Conservation (phyloP, 202 grass and related monocot genomes). For the Elaeis oleifera region DNA sequence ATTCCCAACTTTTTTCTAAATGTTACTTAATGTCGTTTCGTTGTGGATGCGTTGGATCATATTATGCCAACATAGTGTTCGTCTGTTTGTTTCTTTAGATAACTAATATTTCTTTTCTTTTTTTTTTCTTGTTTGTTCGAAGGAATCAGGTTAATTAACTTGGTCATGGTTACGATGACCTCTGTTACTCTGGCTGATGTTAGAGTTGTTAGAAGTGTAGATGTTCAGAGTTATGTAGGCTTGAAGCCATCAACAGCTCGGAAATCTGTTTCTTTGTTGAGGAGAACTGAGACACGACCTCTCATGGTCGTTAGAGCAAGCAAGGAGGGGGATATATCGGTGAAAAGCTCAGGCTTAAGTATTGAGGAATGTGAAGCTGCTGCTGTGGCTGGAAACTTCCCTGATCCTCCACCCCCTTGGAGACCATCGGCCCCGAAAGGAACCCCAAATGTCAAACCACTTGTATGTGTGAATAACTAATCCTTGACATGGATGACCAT, state of each 20-base stretch:
- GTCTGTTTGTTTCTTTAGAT: too few species aligned
- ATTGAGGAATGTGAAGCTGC: slow-evolving; percentile 93
- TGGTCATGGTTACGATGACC: slow-evolving; percentile 53
- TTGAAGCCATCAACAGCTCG: slow-evolving; percentile 14
- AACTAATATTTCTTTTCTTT: too few species aligned
- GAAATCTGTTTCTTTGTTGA: background rate
- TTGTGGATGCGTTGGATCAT: too few species aligned
- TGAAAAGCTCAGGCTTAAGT: slow-evolving; percentile 55
- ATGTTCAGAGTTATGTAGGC: slow-evolving; percentile 14
- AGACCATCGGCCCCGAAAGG: slow-evolving; percentile 58
- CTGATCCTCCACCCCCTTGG: slow-evolving; percentile 38
- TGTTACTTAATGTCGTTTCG: too few species aligned
- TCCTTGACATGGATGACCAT: too few species aligned
- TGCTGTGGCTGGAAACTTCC: slow-evolving; percentile 73
- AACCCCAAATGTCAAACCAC: slow-evolving; percentile 63
- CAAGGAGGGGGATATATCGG: slow-evolving; percentile 36
- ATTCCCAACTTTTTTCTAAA: too few species aligned
- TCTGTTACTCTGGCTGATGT: slow-evolving; percentile 42
- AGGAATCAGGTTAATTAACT: background rate
- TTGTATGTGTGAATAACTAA: slow-evolving; percentile 13
- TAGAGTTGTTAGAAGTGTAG: slow-evolving; percentile 18
- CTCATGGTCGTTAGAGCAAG: slow-evolving; percentile 45
- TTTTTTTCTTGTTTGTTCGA: background rate
- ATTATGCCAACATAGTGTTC: too few species aligned
- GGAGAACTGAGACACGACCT: slow-evolving; percentile 16